A percentile compares a stretch with the other conserved stretches of the same genome.
These are phyloP conservation scores for Thymus mandschuricus DNA, from an alignment of 257 asterid species.

Conservation along the genomic window DNA sequence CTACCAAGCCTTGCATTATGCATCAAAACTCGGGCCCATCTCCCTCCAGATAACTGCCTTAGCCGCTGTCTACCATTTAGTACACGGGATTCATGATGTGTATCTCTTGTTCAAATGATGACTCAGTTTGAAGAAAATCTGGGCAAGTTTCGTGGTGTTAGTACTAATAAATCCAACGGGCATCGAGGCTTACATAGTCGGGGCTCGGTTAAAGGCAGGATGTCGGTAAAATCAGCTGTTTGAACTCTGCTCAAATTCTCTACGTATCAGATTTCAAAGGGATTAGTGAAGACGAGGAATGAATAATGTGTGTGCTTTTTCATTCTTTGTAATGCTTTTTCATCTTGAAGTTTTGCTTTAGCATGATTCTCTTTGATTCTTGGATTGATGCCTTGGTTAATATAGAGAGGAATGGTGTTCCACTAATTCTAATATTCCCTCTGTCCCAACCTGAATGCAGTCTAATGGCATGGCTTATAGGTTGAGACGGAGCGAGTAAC, in stretches of 20 bases:
- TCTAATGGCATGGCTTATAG: no score
- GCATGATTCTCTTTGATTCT: no score
- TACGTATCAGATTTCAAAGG: not conserved
- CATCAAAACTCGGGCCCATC: constrained; percentile 24
- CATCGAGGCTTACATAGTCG: not conserved
- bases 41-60: constrained; percentile 27
- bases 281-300: constrained; percentile 4
- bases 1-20: constrained; percentile 27
- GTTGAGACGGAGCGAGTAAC: no score
- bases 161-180: constrained; percentile 6
- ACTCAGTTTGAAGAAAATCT: not conserved
- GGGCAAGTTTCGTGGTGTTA: not conserved
- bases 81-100: constrained; percentile 28
- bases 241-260: constrained; percentile 2
- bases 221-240: not conserved
- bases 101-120: not conserved
- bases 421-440: no score
- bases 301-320: not conserved
- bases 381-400: no score
- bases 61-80: constrained; percentile 27
- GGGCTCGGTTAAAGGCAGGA: no score
- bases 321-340: not conserved
- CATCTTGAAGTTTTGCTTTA: no score
- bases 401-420: no score
- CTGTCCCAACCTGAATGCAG: no score